Evolutionary conservation across 192 early-diverging fungal genomes (phyloP).

Genomic region (Phlyctochytrium arcticum): DNA sequence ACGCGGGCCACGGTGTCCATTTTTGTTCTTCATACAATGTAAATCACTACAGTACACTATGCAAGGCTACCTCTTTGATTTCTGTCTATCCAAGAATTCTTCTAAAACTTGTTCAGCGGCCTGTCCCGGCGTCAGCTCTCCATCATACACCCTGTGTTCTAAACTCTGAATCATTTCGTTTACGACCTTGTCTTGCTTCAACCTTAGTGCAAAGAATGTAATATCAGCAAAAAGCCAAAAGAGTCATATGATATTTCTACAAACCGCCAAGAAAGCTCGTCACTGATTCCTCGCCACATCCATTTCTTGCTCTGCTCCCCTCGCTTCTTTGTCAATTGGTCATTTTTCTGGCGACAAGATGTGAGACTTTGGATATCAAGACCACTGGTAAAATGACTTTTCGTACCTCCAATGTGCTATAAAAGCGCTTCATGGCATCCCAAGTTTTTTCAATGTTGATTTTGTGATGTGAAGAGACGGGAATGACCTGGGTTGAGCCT

Average conservation of each 20-base stretch:
- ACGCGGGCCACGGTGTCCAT: too few relatives aligned
- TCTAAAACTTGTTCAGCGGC: constrained; percentile 19
- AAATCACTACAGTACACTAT: too few relatives aligned
- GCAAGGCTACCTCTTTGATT: not conserved
- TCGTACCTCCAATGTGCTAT: constrained; percentile 48
- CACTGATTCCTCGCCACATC: constrained; percentile 69
- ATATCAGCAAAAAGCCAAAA: not conserved
- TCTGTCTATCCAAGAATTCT: constrained; percentile 2
- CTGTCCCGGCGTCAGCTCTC: constrained; percentile 4
- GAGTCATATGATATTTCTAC: constrained; percentile 6
- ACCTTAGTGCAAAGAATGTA: not conserved
- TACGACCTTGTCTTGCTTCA: constrained; percentile 5
- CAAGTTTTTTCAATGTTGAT: constrained; percentile 54
- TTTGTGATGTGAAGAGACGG: constrained; percentile 52
- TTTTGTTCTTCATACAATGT: too few relatives aligned
- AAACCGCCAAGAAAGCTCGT: constrained; percentile 57
- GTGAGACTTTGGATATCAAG: too few relatives aligned
- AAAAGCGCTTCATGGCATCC: constrained; percentile 57
- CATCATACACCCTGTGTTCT: constrained; percentile 1
- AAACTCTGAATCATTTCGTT: not conserved
- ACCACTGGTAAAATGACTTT: too few relatives aligned
- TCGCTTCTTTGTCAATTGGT: constrained; percentile 37
- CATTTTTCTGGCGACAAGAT: too few relatives aligned
- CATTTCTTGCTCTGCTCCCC: constrained; percentile 57
- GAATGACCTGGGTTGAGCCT: constrained; percentile 40